Evolutionary conservation across 1,284 basidiomycete genomes (phyloP), one percentile per base, ranked within the genome.

Genomic region (Marasmius tenuissimus): DNA sequence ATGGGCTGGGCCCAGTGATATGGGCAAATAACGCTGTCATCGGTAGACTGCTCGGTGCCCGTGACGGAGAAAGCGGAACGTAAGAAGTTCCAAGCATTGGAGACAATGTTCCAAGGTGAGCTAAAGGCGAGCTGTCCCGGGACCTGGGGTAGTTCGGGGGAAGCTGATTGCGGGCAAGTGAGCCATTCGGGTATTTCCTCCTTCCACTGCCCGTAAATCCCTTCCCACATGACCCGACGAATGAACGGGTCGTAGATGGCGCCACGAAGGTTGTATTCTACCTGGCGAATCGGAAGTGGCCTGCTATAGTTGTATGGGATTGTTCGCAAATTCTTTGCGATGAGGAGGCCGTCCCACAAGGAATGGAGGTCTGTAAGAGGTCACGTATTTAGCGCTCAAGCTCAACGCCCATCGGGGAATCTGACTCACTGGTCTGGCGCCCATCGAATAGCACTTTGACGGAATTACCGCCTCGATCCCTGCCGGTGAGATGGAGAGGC

Each of bases 211-310:
- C 81, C 76, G 27, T 88, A 75, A 42, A 94, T 75, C 37, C 94
- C 95, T 70, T 97, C 93, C 81, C 85, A 87, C 70, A 96, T 85
- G 65, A 97, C 86, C 65, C 88, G 93, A 34, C 95, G 89, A 60
- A 97, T 82, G 74, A 92, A 96, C 0, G 93, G 85, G 75, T 97
- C 94, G 72, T 96, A 97, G 69, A 93, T 92, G 4, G 91, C 84
- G 14, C 88, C 92, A 18, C 84, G 85, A 10, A 97, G 82, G n/a
- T 87, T 77, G 39, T 74, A 75, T 73, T 97, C 95, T 66, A 97
- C 83, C 51, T 86, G 80, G 2, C 76, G 74, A 27, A 79, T 77
- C 0, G 90, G 86, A 0, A 96, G 79, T 1, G 88, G 91, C 0
- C 69, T 74, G 1, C 89, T 87, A 72, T 97, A 96, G 75, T 96